phyloP scores from a whole-genome alignment of 306 rosid species.

The Fagus crenata region DNA sequence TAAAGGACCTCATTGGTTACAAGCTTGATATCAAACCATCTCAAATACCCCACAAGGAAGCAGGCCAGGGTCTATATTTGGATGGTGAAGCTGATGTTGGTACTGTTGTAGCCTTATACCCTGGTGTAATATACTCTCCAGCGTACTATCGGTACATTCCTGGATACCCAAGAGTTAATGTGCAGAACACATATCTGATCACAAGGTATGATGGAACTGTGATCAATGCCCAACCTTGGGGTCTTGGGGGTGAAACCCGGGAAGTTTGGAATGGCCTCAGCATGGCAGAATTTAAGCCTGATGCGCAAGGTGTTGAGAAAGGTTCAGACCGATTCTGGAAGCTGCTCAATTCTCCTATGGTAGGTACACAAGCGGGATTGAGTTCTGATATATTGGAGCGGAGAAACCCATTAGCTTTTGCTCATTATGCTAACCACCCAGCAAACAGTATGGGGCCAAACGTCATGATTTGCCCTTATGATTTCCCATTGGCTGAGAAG shows the following conservation, averaged over 20 bases:
- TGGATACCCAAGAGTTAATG: conserved; percentile 82
- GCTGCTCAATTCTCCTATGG: conserved; percentile 75
- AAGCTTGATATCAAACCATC: conserved; percentile 70
- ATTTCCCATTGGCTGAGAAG: conserved; percentile 75
- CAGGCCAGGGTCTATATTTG: conserved; percentile 76
- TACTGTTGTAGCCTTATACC: conserved; percentile 78
- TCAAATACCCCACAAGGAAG: conserved; percentile 68
- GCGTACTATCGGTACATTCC: conserved; percentile 86
- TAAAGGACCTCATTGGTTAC: conserved; percentile 71
- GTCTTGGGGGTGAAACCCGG: conserved; percentile 61
- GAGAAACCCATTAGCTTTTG: conserved; percentile 84
- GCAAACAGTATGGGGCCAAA: conserved; percentile 71
- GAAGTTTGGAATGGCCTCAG: conserved; percentile 59
- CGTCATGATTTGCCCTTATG: conserved; percentile 91
- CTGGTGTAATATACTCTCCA: conserved; percentile 77
- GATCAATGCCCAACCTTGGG: conserved; percentile 89
- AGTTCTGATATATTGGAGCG: conserved; percentile 59
- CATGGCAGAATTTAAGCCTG: conserved; percentile 28
- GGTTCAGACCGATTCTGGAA: conserved; percentile 71
- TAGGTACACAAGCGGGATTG: conserved; percentile 40
- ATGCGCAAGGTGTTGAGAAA: conserved; percentile 42
- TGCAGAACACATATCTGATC: conserved; percentile 77
- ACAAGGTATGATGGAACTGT: conserved; percentile 80
- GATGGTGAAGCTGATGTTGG: conserved; percentile 76
- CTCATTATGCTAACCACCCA: conserved; percentile 93